These are phyloP conservation scores for Penicillium coffeae DNA, from an alignment of 495 filamentous ascomycete species.

Conservation along the genomic window DNA sequence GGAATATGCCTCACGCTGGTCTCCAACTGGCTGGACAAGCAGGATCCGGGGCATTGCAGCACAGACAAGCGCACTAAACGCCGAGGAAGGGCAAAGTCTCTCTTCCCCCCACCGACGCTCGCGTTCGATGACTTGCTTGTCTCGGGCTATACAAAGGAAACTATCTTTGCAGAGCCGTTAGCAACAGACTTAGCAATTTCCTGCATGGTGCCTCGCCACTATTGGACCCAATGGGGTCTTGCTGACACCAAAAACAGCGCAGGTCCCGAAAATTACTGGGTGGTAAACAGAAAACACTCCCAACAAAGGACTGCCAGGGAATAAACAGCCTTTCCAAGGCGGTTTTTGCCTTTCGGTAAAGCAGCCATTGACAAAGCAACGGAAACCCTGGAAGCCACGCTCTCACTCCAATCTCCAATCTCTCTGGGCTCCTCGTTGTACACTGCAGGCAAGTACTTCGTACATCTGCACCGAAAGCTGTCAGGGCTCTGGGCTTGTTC, in stretches of 20 bases:
- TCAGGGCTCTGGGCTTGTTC: conserved; percentile 1
- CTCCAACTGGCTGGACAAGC: conserved; percentile 10
- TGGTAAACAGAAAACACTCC: neutral
- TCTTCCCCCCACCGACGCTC: conserved; percentile 17
- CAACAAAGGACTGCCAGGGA: neutral
- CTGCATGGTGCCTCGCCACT: conserved; percentile 7
- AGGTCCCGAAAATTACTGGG: conserved; percentile 7
- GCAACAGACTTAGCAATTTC: conserved; percentile 10
- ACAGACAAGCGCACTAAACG: conserved; percentile 41
- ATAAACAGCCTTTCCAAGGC: neutral
- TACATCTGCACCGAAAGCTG: neutral
- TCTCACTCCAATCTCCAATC: no score
- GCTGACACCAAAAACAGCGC: conserved; percentile 18
- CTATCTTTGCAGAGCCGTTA: conserved; percentile 13
- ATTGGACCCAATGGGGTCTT: conserved; percentile 19
- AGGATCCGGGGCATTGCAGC: conserved; percentile 9
- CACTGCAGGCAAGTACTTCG: neutral
- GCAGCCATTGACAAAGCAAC: conserved; percentile 12
- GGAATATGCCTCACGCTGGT: conserved; percentile 7
- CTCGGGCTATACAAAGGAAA: conserved; percentile 8
- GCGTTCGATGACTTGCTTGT: conserved; percentile 24
- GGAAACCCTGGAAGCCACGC: neutral
- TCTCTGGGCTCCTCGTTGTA: neutral
- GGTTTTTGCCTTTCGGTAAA: conserved; percentile 2
- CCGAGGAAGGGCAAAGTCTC: conserved; percentile 16